phyloP scores from a whole-genome alignment of 176 grass and related monocot genomes.

The Rhynchospora breviuscula region DNA sequence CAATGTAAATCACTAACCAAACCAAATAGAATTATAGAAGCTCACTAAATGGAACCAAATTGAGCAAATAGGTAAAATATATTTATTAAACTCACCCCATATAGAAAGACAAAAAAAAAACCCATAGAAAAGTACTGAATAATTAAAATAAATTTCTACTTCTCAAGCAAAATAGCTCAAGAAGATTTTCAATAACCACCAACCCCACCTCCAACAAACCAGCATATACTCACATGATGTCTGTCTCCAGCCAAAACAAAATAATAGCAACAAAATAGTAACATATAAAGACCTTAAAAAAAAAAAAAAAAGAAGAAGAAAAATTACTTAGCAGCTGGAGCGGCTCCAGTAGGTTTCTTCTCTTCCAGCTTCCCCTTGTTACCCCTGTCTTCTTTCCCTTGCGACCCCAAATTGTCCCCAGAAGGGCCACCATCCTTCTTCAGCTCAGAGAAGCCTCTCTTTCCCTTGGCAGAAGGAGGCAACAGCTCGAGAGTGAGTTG shows the following conservation, averaged over 20 bases:
- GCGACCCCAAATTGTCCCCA: constrained; percentile 24
- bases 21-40: neutral
- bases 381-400: constrained; percentile 37
- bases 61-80: neutral
- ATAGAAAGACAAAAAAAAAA: neutral
- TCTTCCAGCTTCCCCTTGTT: constrained; percentile 39
- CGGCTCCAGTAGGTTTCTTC: constrained; percentile 13
- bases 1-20: neutral
- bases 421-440: constrained; percentile 28
- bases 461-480: constrained; percentile 54
- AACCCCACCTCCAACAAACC: neutral
- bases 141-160: neutral
- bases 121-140: neutral
- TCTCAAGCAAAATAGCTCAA: neutral
- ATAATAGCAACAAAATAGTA: neutral
- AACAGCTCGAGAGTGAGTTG: constrained; percentile 51
- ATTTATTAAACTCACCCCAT: constrained; percentile 1
- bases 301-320: neutral
- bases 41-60: neutral
- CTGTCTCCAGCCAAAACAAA: neutral
- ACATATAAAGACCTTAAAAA: neutral
- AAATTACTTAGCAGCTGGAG: constrained; percentile 56
- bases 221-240: constrained; percentile 11
- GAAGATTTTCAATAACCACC: neutral
- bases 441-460: constrained; percentile 62